A percentile compares a stretch with the other conserved stretches of the same genome.
Conservation (phyloP, 2,329 filamentous ascomycete genomes). For the Fusarium nurragi region DNA sequence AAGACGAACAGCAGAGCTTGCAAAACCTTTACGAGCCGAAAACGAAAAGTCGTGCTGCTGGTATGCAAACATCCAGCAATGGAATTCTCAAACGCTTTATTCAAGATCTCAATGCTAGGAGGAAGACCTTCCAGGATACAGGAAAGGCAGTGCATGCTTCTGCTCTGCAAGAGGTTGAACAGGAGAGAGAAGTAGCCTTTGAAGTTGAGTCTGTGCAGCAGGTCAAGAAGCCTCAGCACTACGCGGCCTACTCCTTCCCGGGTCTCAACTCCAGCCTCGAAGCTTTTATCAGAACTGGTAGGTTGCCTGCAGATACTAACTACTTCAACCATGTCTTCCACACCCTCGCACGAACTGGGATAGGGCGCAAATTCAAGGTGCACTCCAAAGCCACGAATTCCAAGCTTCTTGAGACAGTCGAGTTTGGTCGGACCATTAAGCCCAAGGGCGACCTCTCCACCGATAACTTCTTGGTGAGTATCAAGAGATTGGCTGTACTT, state of each 20-base stretch:
- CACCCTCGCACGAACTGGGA: slow-evolving; percentile 41
- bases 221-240: slow-evolving; percentile 58
- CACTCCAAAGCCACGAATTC: slow-evolving; percentile 32
- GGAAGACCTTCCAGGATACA: slow-evolving; percentile 39
- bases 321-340: slow-evolving; percentile 52
- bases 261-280: slow-evolving; percentile 60
- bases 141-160: slow-evolving; percentile 55
- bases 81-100: slow-evolving; percentile 29
- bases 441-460: slow-evolving; percentile 31
- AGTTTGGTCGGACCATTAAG: slow-evolving; percentile 40
- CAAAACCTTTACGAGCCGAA: slow-evolving; percentile 64
- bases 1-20: slow-evolving; percentile 66
- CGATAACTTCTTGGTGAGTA: slow-evolving; percentile 40
- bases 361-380: slow-evolving; percentile 50
- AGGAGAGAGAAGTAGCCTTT: slow-evolving; percentile 66
- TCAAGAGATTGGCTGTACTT: too few relatives aligned
- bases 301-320: slow-evolving; percentile 49
- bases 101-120: slow-evolving; percentile 33
- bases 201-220: slow-evolving; percentile 67
- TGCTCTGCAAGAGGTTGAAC: slow-evolving; percentile 67
- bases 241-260: slow-evolving; percentile 53
- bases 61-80: slow-evolving; percentile 25
- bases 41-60: slow-evolving; percentile 19
- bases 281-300: slow-evolving; percentile 58
- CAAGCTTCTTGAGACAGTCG: slow-evolving; percentile 46